phyloP scores from a whole-genome alignment of 768 basidiomycete genomes.

The Boletus sp. region DNA sequence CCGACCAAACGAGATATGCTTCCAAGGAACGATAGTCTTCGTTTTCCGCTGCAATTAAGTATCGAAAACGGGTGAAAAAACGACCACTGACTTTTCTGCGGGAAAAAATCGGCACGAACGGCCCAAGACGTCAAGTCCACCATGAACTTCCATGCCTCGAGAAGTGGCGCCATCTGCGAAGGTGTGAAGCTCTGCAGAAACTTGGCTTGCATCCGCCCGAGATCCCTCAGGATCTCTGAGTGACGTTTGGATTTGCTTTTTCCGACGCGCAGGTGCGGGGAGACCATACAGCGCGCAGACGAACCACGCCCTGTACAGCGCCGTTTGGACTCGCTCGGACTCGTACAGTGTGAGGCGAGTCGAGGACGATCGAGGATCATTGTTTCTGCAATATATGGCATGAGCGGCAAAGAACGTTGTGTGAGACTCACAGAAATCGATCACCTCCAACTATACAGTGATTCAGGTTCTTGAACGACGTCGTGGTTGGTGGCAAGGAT shows the following conservation, averaged over 20 bases:
- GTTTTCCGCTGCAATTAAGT: background rate
- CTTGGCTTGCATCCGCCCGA: background rate
- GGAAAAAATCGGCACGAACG: constrained; percentile 5
- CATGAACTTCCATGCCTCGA: constrained; percentile 11
- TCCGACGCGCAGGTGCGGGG: constrained; percentile 3
- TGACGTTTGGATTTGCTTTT: constrained; percentile 13
- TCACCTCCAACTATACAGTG: constrained; percentile 24
- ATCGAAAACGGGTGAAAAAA: no score
- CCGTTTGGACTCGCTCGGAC: constrained; percentile 30
- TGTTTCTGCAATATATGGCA: constrained; percentile 29
- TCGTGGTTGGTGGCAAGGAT: constrained; percentile 17
- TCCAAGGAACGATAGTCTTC: constrained; percentile 1
- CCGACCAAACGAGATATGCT: constrained; percentile 15
- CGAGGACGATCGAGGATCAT: constrained; percentile 33
- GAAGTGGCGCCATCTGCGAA: background rate
- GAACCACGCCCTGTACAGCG: constrained; percentile 31
- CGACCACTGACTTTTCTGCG: constrained; percentile 1
- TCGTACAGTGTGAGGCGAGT: constrained; percentile 33
- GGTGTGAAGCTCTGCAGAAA: constrained; percentile 8
- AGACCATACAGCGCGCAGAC: constrained; percentile 15
- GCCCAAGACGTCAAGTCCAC: constrained; percentile 10
- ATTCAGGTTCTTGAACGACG: constrained; percentile 14
- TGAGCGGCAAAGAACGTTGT: background rate
- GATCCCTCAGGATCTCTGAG: background rate
- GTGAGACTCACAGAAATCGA: background rate